Evolutionary conservation across 257 asterid genomes (phyloP).

Genomic region (Agastache rugosa): DNA sequence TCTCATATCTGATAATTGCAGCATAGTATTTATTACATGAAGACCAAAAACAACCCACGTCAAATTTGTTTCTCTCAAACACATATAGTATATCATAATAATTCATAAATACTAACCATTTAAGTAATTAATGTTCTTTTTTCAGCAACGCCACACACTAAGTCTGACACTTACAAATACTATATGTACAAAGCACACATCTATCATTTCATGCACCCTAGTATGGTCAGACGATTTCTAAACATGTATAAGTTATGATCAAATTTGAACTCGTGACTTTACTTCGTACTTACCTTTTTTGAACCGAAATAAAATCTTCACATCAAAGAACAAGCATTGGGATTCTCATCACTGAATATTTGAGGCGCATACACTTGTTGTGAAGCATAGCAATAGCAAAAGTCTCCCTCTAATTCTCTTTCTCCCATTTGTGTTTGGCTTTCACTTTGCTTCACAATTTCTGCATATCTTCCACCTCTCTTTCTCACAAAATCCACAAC

Average conservation of each 20-base stretch:
- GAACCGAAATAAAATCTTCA: constrained; percentile 28
- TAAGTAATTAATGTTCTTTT: background rate
- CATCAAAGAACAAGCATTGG: constrained; percentile 66
- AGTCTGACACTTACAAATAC: background rate
- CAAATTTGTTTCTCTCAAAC: background rate
- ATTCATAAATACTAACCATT: background rate
- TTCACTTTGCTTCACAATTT: constrained; percentile 46
- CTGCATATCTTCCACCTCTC: constrained; percentile 57
- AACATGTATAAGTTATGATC: background rate
- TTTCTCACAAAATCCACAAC: constrained; percentile 58
- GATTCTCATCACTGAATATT: constrained; percentile 79
- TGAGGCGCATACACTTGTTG: constrained; percentile 58
- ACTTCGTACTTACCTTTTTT: background rate
- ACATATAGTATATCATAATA: background rate
- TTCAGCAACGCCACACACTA: background rate
- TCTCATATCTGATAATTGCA: background rate
- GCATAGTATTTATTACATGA: background rate
- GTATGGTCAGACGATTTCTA: background rate
- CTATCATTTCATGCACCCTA: no score
- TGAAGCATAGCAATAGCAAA: constrained; percentile 20
- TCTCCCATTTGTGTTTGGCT: background rate
- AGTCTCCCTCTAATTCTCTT: background rate
- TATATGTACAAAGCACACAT: background rate
- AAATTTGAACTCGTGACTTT: no score
- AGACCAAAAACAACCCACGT: background rate